phyloP scores from a whole-genome alignment of 1,284 basidiomycete species.

The Apiotrichum gracile region DNA sequence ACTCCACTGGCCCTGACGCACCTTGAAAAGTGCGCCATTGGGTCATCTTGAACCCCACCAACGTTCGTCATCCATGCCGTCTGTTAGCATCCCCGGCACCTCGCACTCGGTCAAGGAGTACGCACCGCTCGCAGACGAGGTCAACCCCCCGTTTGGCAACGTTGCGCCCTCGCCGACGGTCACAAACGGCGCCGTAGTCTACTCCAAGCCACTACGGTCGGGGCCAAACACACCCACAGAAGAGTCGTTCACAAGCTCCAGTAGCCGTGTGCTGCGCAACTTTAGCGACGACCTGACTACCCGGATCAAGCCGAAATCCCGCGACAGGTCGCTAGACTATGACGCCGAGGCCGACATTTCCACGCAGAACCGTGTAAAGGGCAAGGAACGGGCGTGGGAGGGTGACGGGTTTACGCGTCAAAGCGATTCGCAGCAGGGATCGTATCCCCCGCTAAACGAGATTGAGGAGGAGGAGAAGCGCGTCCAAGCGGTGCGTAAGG shows the following conservation, averaged over 20 bases:
- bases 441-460: slow-evolving; percentile 40
- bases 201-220: slow-evolving; percentile 14
- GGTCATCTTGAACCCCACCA: neutral
- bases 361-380: slow-evolving; percentile 5
- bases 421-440: slow-evolving; percentile 15
- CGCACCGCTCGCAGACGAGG: slow-evolving; percentile 36
- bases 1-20: too few relatives aligned
- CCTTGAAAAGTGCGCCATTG: too few relatives aligned
- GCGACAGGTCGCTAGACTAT: neutral
- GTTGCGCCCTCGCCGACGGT: slow-evolving; percentile 22
- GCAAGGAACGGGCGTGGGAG: slow-evolving; percentile 31
- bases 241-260: slow-evolving; percentile 9
- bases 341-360: neutral
- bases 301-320: slow-evolving; percentile 6
- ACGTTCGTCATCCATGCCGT: slow-evolving; percentile 17
- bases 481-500: slow-evolving; percentile 45
- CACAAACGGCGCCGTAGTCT: slow-evolving; percentile 37
- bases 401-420: neutral
- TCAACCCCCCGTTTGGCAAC: slow-evolving; percentile 31
- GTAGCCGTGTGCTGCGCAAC: neutral
- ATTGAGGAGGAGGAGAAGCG: slow-evolving; percentile 39
- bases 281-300: slow-evolving; percentile 24
- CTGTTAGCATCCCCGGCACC: slow-evolving; percentile 18
- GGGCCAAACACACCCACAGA: slow-evolving; percentile 1
- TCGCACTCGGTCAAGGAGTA: slow-evolving; percentile 23